Percentiles rank a stretch among this genome's conserved stretches.
These are phyloP conservation scores for Metschnikowia peoriensis DNA, from an alignment of 805 yeast genomes.

Conservation along the genomic window DNA sequence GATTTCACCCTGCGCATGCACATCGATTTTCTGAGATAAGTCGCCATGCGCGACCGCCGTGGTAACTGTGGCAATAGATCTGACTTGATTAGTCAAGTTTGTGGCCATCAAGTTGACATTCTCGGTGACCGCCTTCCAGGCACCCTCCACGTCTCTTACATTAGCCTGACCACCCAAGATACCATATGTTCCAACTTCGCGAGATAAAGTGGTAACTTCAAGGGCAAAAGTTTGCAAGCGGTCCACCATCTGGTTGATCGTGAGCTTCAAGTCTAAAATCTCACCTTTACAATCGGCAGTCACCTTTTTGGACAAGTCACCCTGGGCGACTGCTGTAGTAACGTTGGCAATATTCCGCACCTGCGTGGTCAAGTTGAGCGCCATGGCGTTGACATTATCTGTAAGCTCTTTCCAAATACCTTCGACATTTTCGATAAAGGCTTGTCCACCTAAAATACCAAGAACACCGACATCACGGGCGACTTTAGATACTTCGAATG, in stretches of 20 bases:
- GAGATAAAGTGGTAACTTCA: slow-evolving; percentile 45
- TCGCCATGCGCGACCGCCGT: slow-evolving; percentile 93
- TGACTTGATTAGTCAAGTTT: slow-evolving; percentile 67
- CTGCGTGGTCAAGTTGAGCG: slow-evolving; percentile 80
- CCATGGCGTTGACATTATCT: slow-evolving; percentile 89
- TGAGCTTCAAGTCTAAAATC: slow-evolving; percentile 44
- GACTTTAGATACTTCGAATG: slow-evolving; percentile 82
- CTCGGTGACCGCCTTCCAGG: slow-evolving; percentile 50
- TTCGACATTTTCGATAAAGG: slow-evolving; percentile 71
- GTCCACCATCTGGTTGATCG: slow-evolving; percentile 53
- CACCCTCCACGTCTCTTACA: slow-evolving; percentile 51
- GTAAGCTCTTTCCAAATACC: slow-evolving; percentile 88
- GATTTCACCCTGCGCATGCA: slow-evolving; percentile 88
- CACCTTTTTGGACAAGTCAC: slow-evolving; percentile 76
- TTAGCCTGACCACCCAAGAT: slow-evolving; percentile 51
- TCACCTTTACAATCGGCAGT: slow-evolving; percentile 74
- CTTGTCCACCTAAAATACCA: slow-evolving; percentile 87
- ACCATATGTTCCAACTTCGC: slow-evolving; percentile 49
- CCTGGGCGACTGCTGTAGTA: slow-evolving; percentile 84
- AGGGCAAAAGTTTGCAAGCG: slow-evolving; percentile 47
- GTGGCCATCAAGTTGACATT: slow-evolving; percentile 49
- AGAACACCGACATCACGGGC: slow-evolving; percentile 90
- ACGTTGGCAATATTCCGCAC: slow-evolving; percentile 86
- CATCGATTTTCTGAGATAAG: slow-evolving; percentile 78
- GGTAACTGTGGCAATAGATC: slow-evolving; percentile 86